Evolutionary conservation across 1,284 basidiomycete species (phyloP).

Genomic region (Pascua sp.): DNA sequence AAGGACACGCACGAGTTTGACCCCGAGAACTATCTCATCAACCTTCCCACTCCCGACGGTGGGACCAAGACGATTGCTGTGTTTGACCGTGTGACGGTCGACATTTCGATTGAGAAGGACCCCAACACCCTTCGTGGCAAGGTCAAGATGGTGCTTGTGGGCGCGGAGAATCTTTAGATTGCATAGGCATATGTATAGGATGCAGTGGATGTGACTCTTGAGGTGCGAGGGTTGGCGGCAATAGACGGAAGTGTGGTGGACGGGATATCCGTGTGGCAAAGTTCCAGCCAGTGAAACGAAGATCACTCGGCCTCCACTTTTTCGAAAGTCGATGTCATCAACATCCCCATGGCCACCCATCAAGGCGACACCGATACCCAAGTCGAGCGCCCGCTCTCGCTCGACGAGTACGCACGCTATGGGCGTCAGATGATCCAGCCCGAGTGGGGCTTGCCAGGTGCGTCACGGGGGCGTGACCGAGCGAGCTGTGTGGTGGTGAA

Average conservation of each 20-base stretch:
- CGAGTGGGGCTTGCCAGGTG: conserved; percentile 78
- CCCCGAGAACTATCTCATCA: conserved; percentile 82
- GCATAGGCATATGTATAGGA: conserved; percentile 4
- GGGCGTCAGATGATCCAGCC: conserved; percentile 96
- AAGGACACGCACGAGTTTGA: conserved; percentile 78
- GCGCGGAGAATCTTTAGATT: conserved; percentile 35
- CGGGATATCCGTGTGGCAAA: too few species aligned
- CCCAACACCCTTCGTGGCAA: conserved; percentile 88
- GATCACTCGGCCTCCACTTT: not conserved
- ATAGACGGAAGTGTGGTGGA: too few species aligned
- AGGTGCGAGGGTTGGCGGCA: too few species aligned
- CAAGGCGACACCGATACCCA: not conserved
- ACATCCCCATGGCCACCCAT: not conserved
- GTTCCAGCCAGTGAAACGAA: not conserved
- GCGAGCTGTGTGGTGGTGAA: too few species aligned
- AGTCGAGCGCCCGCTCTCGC: conserved; percentile 6
- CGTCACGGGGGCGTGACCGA: conserved; percentile 5
- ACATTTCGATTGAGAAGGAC: conserved; percentile 91
- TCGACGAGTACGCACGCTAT: conserved; percentile 80
- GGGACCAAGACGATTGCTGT: conserved; percentile 65
- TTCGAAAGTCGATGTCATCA: conserved; percentile 1
- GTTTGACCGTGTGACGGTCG: conserved; percentile 88
- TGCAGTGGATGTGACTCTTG: not conserved
- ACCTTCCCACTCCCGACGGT: conserved; percentile 57
- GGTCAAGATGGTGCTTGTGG: conserved; percentile 69